phyloP scores from a whole-genome alignment of 345 rosid genomes.

The Eucalyptus cloeziana region DNA sequence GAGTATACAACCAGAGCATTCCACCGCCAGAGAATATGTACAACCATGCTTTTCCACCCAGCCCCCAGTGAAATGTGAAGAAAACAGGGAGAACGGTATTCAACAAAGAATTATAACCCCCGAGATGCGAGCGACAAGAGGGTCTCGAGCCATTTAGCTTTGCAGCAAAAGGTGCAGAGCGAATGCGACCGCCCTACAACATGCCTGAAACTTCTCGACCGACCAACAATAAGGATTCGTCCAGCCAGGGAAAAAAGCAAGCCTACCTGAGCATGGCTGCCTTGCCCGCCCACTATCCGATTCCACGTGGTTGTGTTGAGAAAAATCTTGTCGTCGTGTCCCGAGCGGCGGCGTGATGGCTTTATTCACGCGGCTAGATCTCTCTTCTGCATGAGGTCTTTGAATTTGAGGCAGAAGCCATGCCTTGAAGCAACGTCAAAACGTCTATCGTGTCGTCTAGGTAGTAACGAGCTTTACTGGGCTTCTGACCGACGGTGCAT shows the following conservation, averaged over 20 bases:
- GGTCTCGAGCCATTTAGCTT: not conserved
- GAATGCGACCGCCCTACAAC: not conserved
- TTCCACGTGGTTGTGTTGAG: not conserved
- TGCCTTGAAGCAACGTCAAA: constrained; percentile 20
- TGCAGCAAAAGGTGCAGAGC: not conserved
- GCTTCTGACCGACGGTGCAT: constrained; percentile 56
- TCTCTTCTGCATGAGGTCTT: constrained; percentile 2
- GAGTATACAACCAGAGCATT: not conserved
- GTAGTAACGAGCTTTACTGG: constrained; percentile 55
- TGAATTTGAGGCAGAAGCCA: constrained; percentile 9
- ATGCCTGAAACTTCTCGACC: not conserved
- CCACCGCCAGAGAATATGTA: not conserved
- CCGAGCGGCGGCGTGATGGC: not conserved
- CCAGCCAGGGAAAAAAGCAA: not conserved
- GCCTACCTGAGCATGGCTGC: not conserved
- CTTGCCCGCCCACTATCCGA: not conserved
- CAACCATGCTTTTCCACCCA: not conserved
- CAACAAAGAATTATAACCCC: not conserved
- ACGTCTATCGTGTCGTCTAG: constrained; percentile 35
- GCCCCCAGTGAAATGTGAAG: not conserved
- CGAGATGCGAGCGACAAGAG: not conserved
- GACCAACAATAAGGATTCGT: not conserved
- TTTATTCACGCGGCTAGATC: not conserved
- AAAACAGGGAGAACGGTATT: not conserved
- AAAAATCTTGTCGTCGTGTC: not conserved